Evolutionary conservation across 2,329 filamentous ascomycete genomes (phyloP), one percentile per base, ranked within the genome.

Genomic region (Celoporthe dispersa): DNA sequence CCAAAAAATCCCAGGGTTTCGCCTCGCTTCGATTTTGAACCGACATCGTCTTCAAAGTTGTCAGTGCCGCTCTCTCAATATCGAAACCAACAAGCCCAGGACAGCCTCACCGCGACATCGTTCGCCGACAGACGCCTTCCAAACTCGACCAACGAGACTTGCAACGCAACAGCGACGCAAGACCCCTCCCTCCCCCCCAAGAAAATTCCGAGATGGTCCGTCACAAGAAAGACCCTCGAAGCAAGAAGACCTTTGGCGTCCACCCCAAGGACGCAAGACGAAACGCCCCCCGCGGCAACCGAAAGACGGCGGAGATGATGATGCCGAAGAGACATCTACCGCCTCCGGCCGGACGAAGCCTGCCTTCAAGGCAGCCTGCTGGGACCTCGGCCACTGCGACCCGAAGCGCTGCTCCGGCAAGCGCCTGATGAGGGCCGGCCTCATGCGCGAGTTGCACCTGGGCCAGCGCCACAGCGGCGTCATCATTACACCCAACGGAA

Each of bases 371-470:
- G 95, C 96, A 64, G 96, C 95, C 70, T 98, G 95, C 80, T 99
- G 96, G 96, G 96, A 99, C 78, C 86, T 99, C 44, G 95, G 94
- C 72, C 96, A 99, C 83, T 99, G 96, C 84, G 96, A 99, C 78
- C 94, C 95, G 11, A 98, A 98, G 81, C 87, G 95, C 75, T 99
- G 96, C 82, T 98, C 94, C 0, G 96, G 96, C 41, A 99, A 99
- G 84, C 91, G 93, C 73, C 87, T 99, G 44, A 97, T 99, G 88
- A 91, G 91, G 73, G 88, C 97, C 68, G 95, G 95, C 3, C 85
- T 98, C 77, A 98, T 99, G 94, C 91, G 96, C 75, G 93, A 97
- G 77, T 87, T 99, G 67, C 90, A 95, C 76, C 86, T 98, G 68
- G 96, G 96, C 67, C 94, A 98, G 81, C 94, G 95, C 75, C 94